phyloP scores from a whole-genome alignment of 2,329 filamentous ascomycete genomes.

The Paracoccidioides brasiliensis region DNA sequence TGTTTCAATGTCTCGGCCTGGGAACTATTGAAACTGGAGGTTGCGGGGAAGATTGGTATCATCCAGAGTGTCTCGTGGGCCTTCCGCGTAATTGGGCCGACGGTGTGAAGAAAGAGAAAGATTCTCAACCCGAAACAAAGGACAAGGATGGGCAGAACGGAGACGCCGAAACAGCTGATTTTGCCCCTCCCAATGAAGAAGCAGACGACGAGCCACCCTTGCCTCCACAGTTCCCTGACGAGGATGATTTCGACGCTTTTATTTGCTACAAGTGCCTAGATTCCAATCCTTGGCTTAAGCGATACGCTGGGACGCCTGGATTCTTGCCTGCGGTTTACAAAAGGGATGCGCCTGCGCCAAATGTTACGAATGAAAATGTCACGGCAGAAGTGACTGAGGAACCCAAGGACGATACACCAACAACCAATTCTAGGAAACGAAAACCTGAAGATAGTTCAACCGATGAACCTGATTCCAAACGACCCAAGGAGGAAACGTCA shows the following conservation, averaged over 20 bases:
- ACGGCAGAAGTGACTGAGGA: neutral
- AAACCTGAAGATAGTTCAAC: conserved; percentile 43
- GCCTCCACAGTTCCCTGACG: conserved; percentile 73
- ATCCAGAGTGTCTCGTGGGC: conserved; percentile 81
- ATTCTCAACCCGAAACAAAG: conserved; percentile 4
- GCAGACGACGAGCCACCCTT: conserved; percentile 48
- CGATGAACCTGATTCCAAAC: conserved; percentile 36
- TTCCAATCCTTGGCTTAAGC: conserved; percentile 80
- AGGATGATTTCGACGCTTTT: conserved; percentile 80
- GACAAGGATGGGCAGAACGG: conserved; percentile 20
- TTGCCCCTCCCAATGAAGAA: conserved; percentile 23
- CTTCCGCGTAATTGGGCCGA: conserved; percentile 55
- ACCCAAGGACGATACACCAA: conserved; percentile 9
- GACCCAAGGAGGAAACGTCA: conserved; percentile 33
- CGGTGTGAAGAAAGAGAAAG: conserved; percentile 4
- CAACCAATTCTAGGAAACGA: conserved; percentile 45
- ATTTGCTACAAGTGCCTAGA: conserved; percentile 91
- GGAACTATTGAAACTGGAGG: conserved; percentile 69
- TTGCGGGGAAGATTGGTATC: conserved; percentile 96
- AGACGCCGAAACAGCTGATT: conserved; percentile 11
- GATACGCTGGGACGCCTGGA: conserved; percentile 64
- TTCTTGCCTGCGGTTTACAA: conserved; percentile 63
- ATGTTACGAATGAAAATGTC: neutral
- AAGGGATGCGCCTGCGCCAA: conserved; percentile 16
- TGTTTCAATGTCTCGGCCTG: conserved; percentile 92